These are phyloP conservation scores for Fonsecaea pugnacius DNA, from an alignment of 2,329 filamentous ascomycete species.

Conservation along the genomic window DNA sequence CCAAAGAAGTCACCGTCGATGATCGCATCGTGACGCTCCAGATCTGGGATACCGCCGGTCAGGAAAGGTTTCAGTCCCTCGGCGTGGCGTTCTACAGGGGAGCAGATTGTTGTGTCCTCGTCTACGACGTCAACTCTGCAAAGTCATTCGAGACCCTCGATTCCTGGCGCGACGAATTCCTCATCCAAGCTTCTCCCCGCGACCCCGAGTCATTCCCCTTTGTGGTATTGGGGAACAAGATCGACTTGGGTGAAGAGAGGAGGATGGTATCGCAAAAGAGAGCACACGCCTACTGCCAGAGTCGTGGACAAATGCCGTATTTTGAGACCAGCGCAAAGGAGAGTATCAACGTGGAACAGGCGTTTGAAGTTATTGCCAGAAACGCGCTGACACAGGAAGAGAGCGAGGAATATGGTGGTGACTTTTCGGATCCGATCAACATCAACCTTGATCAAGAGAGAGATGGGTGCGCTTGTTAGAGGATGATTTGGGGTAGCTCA, in stretches of 20 bases:
- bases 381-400: constrained; percentile 97
- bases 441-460: constrained; percentile 94
- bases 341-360: constrained; percentile 94
- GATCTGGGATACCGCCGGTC: constrained; percentile 97
- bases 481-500: neutral
- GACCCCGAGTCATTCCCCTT: constrained; percentile 98
- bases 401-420: constrained; percentile 94
- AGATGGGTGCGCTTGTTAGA: constrained; percentile 89
- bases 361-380: constrained; percentile 88
- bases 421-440: constrained; percentile 97
- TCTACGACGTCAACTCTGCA: constrained; percentile 98
- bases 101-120: constrained; percentile 95
- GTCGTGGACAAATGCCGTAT: constrained; percentile 95
- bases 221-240: constrained; percentile 98
- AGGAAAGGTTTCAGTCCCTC: constrained; percentile 96
- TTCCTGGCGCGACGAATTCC: constrained; percentile 97
- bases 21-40: constrained; percentile 98
- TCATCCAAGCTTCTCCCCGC: constrained; percentile 94
- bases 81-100: constrained; percentile 97
- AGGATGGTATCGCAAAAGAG: constrained; percentile 94
- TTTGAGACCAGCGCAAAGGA: constrained; percentile 99
- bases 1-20: constrained; percentile 95
- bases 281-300: constrained; percentile 96
- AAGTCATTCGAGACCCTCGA: constrained; percentile 99
- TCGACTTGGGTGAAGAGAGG: constrained; percentile 97